Evolutionary conservation across 2,329 filamentous ascomycete species (phyloP).

Genomic region (Blastomyces parvus): DNA sequence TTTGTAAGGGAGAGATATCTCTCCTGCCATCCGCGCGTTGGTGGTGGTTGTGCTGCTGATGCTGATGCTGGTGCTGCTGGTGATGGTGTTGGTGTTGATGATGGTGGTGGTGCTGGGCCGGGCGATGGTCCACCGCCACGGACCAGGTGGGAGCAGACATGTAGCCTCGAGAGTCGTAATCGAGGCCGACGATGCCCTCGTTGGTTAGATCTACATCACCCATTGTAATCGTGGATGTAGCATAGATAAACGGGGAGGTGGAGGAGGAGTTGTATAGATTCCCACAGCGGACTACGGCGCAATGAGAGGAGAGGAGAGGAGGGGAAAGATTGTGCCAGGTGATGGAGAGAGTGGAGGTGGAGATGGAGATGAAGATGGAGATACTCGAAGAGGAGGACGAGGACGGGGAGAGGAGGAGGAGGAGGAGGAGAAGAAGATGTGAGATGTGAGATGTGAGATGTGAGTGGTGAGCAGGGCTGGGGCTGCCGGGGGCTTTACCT

Average conservation of each 20-base stretch:
- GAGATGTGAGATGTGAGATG: constrained; percentile 2
- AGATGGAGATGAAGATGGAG: neutral
- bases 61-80: neutral
- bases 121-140: constrained; percentile 33
- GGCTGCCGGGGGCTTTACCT: constrained; percentile 16
- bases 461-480: neutral
- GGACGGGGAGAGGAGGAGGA: neutral
- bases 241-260: constrained; percentile 7
- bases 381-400: too few relatives aligned
- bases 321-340: constrained; percentile 2
- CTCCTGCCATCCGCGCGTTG: constrained; percentile 31
- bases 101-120: constrained; percentile 10
- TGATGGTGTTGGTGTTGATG: neutral
- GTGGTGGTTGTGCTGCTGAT: neutral
- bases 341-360: neutral
- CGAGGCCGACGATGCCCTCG: constrained; percentile 40
- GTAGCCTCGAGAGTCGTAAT: constrained; percentile 41
- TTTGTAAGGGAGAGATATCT: constrained; percentile 37
- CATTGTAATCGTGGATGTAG: constrained; percentile 24
- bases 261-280: constrained; percentile 18
- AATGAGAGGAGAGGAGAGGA: constrained; percentile 20
- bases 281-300: constrained; percentile 7
- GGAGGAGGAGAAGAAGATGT: constrained; percentile 2
- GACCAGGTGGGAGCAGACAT: constrained; percentile 36
- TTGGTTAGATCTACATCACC: constrained; percentile 37